A percentile compares a stretch with the other conserved stretches of the same genome.
Evolutionary conservation across 257 asterid species (phyloP).

Genomic region (Solanum chmielewskii): DNA sequence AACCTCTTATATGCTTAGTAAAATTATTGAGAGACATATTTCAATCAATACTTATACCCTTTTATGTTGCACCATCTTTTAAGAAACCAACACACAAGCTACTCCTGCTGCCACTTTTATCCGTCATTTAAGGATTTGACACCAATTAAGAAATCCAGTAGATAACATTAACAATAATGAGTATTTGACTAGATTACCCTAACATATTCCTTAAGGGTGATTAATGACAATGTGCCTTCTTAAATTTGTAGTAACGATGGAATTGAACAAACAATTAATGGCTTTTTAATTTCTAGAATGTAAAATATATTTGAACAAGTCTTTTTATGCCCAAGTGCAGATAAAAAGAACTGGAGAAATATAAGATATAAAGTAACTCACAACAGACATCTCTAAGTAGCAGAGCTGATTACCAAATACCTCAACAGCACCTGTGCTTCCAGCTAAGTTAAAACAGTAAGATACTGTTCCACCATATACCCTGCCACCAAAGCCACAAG

Average conservation of each 20-base stretch:
- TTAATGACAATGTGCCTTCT: not conserved
- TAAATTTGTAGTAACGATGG: not conserved
- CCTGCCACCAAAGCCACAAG: slow-evolving; percentile 84
- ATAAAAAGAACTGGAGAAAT: not conserved
- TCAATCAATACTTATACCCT: not conserved
- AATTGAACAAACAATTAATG: not conserved
- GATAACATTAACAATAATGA: not conserved
- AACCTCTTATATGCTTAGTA: too few relatives aligned
- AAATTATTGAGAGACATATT: not conserved
- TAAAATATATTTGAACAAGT: not conserved
- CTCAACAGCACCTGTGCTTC: slow-evolving; percentile 41
- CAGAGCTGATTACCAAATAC: slow-evolving; percentile 8
- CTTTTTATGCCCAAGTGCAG: not conserved
- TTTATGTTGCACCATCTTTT: not conserved
- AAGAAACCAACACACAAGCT: not conserved
- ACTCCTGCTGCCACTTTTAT: not conserved
- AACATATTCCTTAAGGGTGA: not conserved
- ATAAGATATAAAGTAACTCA: not conserved
- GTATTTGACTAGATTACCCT: not conserved
- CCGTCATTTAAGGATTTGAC: not conserved
- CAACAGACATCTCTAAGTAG: not conserved
- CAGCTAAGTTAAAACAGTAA: slow-evolving; percentile 73
- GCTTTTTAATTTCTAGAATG: not conserved
- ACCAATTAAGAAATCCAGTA: not conserved
- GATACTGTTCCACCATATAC: slow-evolving; percentile 31